Base-by-base conservation (phyloP, 208 protist genomes). In the Porcisia hertigi region DNA sequence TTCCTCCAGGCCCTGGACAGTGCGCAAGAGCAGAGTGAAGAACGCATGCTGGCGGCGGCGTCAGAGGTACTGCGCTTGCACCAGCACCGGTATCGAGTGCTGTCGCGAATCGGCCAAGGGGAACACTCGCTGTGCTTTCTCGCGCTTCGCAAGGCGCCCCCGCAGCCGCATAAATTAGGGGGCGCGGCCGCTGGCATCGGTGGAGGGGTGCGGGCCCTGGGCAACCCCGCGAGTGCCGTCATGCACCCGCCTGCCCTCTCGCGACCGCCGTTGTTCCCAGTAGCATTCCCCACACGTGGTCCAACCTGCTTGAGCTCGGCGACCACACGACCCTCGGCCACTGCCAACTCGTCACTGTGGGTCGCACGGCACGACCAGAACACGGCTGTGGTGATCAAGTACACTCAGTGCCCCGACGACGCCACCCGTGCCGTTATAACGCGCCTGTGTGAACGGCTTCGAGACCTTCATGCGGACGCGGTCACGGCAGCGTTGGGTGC, bases 371-470 rank as follows among this genome's bases (percentile, higher is more conserved):
- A 82, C 60, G 54, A 78, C 36, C 73, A 82, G 53, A 70, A 49
- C 39, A 70, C 67, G 2, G 72, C 78, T 12, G 78, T 82, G 23
- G 73, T 78, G 36, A 60, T 82, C 30, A 92, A 92, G 69, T 90
- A 86, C 80, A 84, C 87, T 52, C 77, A 85, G 34, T 92, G 88
- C 69, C 69, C 74, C 0, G 82, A 87, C 66, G 83, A 92, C 71
- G 84, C 83, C 43, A 89, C 85, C 39, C 87, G 86, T 8, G 73
- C 86, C 30, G 71, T 76, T 53, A 89, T 89, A 18, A 86, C 89
- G 6, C 70, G 81, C n/a, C 73, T 90, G 63, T 94, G 87, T 59
- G 86, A 91, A 59, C 82, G 83, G 36, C 83, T 94, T 23, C 84
- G 86, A 45, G 82, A 89, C 36, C 52, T 91, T 54, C 86, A 90